Percentiles rank a stretch among this genome's conserved stretches.
These are phyloP conservation scores for Picochlorum sp. DNA, from an alignment of 139 green algal genomes.

Conservation along the genomic window DNA sequence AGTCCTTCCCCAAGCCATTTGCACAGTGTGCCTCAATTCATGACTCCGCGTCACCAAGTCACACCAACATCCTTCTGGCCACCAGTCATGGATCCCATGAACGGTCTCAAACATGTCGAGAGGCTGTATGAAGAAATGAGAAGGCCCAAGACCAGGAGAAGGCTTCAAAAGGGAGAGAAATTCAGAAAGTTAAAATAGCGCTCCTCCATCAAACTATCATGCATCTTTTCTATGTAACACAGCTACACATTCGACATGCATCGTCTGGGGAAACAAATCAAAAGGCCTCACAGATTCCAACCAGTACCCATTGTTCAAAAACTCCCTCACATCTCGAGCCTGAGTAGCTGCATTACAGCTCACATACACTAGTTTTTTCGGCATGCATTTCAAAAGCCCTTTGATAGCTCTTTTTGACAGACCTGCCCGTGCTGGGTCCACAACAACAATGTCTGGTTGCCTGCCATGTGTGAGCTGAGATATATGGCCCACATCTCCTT, in stretches of 20 bases:
- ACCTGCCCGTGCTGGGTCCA: conserved; percentile 72
- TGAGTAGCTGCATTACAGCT: conserved; percentile 71
- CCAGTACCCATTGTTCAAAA: conserved; percentile 39
- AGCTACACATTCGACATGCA: conserved; percentile 68
- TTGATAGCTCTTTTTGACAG: conserved; percentile 40
- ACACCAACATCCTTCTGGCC: no score
- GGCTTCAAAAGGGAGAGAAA: no score
- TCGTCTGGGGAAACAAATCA: conserved; percentile 82
- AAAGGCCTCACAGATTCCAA: conserved; percentile 51
- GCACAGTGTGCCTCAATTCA: no score
- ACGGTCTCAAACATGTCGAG: no score
- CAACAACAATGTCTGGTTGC: conserved; percentile 40
- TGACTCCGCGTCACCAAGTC: no score
- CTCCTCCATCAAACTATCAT: not conserved
- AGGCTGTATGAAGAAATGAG: no score
- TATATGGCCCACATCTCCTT: conserved; percentile 32
- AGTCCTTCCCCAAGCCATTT: no score
- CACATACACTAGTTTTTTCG: conserved; percentile 77
- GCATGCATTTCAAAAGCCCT: conserved; percentile 42
- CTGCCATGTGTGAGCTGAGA: conserved; percentile 1
- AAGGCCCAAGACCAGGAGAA: no score
- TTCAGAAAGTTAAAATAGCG: not conserved
- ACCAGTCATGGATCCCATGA: no score
- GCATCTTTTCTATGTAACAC: conserved; percentile 41
- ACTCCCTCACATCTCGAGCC: conserved; percentile 46